Percentiles rank a stretch among this genome's conserved stretches.
phyloP scores from a whole-genome alignment of 192 early-diverging fungal genomes.

The Podila minutissima region DNA sequence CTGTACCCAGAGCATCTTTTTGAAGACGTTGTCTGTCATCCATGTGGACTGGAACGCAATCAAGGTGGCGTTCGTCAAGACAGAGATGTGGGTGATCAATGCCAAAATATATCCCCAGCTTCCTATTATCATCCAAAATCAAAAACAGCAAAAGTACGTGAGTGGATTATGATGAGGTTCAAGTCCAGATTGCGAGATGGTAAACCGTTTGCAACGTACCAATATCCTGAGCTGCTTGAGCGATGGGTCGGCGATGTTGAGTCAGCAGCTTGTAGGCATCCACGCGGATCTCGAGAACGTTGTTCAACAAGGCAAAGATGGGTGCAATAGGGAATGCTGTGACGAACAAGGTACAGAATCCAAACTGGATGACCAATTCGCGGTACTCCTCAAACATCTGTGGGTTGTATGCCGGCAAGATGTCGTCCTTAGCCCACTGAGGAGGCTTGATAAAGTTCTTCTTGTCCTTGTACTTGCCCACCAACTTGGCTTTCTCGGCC shows the following conservation, averaged over 20 bases:
- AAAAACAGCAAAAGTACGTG: no score
- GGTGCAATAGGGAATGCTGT: slow-evolving; percentile 75
- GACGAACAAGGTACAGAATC: slow-evolving; percentile 75
- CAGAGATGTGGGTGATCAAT: slow-evolving; percentile 47
- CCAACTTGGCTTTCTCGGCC: slow-evolving; percentile 15
- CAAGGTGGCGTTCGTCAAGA: slow-evolving; percentile 51
- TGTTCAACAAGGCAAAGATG: slow-evolving; percentile 70
- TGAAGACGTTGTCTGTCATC: slow-evolving; percentile 33
- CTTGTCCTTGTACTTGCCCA: slow-evolving; percentile 34
- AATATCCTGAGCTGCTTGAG: slow-evolving; percentile 49
- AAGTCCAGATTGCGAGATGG: not conserved
- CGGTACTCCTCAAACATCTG: slow-evolving; percentile 53
- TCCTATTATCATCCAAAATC: slow-evolving; percentile 9
- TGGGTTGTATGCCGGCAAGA: slow-evolving; percentile 45
- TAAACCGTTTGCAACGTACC: slow-evolving; percentile 39
- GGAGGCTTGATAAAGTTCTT: slow-evolving; percentile 38
- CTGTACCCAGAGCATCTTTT: slow-evolving; percentile 3
- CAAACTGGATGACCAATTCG: slow-evolving; percentile 71
- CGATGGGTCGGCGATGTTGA: slow-evolving; percentile 40
- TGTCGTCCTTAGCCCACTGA: slow-evolving; percentile 60
- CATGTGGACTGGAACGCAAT: slow-evolving; percentile 56
- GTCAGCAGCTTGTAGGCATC: slow-evolving; percentile 58
- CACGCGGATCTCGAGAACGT: slow-evolving; percentile 67
- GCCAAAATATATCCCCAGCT: slow-evolving; percentile 52
- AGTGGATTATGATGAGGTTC: no score